These are phyloP conservation scores for Xanthoconium stramineum DNA, from an alignment of 768 basidiomycete species.

Conservation along the genomic window DNA sequence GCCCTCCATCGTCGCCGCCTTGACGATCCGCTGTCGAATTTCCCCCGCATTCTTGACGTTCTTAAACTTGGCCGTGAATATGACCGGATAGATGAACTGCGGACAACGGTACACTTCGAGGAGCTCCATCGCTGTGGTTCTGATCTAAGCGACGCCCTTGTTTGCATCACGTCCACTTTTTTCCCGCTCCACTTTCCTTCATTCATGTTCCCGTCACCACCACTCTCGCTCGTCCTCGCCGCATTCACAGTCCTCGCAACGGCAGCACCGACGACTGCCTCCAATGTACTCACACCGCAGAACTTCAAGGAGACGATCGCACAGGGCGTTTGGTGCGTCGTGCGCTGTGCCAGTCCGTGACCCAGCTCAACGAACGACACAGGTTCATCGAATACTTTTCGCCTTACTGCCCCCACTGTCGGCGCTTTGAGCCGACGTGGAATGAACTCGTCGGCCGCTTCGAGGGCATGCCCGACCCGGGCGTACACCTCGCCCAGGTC, in stretches of 20 bases:
- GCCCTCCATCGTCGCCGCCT: slow-evolving; percentile 60
- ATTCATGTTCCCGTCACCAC: background rate
- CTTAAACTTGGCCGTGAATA: slow-evolving; percentile 65
- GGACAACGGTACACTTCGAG: slow-evolving; percentile 60
- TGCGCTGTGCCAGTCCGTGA: background rate
- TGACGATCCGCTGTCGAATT: slow-evolving; percentile 65
- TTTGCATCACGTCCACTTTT: too few relatives aligned
- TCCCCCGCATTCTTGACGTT: slow-evolving; percentile 60
- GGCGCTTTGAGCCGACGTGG: slow-evolving; percentile 81
- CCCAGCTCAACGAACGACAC: background rate
- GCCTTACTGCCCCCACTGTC: slow-evolving; percentile 82
- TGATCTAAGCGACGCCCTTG: slow-evolving; percentile 3
- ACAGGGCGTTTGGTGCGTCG: slow-evolving; percentile 57
- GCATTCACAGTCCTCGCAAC: slow-evolving; percentile 28
- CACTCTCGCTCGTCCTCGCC: slow-evolving; percentile 30
- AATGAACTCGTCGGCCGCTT: slow-evolving; percentile 55
- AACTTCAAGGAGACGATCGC: slow-evolving; percentile 53
- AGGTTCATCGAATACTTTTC: slow-evolving; percentile 87
- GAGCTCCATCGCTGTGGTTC: slow-evolving; percentile 11
- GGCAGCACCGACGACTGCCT: slow-evolving; percentile 35
- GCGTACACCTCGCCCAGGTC: slow-evolving; percentile 72
- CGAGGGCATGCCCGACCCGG: slow-evolving; percentile 36
- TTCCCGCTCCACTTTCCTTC: too few relatives aligned
- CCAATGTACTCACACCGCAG: slow-evolving; percentile 49
- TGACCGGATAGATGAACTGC: slow-evolving; percentile 45